Evolutionary conservation across 345 rosid genomes (phyloP).

Genomic region (Bruguiera parviflora): DNA sequence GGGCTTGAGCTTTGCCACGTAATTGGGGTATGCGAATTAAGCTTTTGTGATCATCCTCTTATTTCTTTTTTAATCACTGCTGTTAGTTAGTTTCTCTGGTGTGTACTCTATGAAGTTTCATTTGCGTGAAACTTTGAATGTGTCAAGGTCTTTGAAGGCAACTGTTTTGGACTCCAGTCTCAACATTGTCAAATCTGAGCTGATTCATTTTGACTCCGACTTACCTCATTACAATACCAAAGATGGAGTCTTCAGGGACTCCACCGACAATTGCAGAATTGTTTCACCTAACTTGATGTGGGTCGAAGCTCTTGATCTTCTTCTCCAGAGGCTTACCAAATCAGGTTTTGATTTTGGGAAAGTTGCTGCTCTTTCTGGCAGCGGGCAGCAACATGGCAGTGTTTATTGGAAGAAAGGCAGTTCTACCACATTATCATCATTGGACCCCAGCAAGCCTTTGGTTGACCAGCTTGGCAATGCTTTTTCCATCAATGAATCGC

Average conservation of each 20-base stretch:
- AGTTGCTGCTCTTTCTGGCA: slow-evolving; percentile 76
- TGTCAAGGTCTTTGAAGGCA: slow-evolving; percentile 85
- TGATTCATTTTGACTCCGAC: slow-evolving; percentile 75
- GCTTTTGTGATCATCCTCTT: no score
- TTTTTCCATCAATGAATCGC: slow-evolving; percentile 73
- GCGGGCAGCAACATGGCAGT: slow-evolving; percentile 99
- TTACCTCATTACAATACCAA: slow-evolving; percentile 74
- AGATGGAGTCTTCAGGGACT: slow-evolving; percentile 80
- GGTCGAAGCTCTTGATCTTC: slow-evolving; percentile 91
- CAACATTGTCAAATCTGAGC: slow-evolving; percentile 56
- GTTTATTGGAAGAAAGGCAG: slow-evolving; percentile 81
- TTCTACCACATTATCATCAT: slow-evolving; percentile 44
- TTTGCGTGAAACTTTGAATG: slow-evolving; percentile 4
- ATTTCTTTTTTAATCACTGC: no score
- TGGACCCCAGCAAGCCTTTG: slow-evolving; percentile 51
- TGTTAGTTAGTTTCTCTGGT: no score
- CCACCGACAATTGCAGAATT: slow-evolving; percentile 58
- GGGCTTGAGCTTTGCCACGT: no score
- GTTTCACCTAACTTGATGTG: slow-evolving; percentile 97
- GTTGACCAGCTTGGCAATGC: slow-evolving; percentile 60
- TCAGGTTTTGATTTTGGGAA: slow-evolving; percentile 61
- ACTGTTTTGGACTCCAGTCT: slow-evolving; percentile 75
- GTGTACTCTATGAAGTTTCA: not conserved
- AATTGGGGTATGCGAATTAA: no score
- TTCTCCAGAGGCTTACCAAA: slow-evolving; percentile 53